Conservation (phyloP, 1,284 basidiomycete species). For the Fistulinella cinereoalba region DNA sequence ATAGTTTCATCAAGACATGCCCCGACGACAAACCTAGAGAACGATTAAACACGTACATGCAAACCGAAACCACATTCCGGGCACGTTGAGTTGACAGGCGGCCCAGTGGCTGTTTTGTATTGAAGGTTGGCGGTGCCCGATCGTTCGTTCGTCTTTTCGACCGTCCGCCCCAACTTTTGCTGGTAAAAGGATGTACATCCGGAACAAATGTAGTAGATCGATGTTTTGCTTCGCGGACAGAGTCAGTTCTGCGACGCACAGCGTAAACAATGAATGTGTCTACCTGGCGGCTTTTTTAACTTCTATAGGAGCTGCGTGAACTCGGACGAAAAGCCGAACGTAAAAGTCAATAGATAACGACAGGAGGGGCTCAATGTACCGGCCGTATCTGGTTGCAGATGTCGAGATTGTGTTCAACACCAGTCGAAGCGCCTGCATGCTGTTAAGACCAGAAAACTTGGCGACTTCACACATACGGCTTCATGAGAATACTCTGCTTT, state of each 20-base stretch:
- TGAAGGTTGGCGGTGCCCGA: constrained; percentile 53
- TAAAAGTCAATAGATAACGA: constrained; percentile 98
- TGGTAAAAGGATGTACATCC: constrained; percentile 78
- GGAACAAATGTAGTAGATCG: constrained; percentile 79
- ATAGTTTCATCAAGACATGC: too few relatives aligned
- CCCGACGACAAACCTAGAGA: too few relatives aligned
- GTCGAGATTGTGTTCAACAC: constrained; percentile 85
- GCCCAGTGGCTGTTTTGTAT: constrained; percentile 76
- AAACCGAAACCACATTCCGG: constrained; percentile 77
- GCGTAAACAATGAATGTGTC: constrained; percentile 21
- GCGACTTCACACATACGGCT: constrained; percentile 48
- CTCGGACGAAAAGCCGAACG: constrained; percentile 86
- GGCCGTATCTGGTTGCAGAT: constrained; percentile 88
- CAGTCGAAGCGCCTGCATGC: constrained; percentile 75
- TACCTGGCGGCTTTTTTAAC: constrained; percentile 84
- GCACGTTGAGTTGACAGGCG: constrained; percentile 66
- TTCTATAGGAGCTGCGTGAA: constrained; percentile 76
- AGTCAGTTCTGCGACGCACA: constrained; percentile 4
- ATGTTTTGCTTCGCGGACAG: constrained; percentile 61
- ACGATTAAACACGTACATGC: constrained; percentile 59
- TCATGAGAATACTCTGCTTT: constrained; percentile 96
- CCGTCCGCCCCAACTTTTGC: constrained; percentile 74
- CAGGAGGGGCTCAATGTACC: constrained; percentile 88
- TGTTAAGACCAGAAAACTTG: constrained; percentile 2
- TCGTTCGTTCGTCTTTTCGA: constrained; percentile 55